Evolutionary conservation across 2,329 filamentous ascomycete species (phyloP).

Genomic region (Claviceps sp.): DNA sequence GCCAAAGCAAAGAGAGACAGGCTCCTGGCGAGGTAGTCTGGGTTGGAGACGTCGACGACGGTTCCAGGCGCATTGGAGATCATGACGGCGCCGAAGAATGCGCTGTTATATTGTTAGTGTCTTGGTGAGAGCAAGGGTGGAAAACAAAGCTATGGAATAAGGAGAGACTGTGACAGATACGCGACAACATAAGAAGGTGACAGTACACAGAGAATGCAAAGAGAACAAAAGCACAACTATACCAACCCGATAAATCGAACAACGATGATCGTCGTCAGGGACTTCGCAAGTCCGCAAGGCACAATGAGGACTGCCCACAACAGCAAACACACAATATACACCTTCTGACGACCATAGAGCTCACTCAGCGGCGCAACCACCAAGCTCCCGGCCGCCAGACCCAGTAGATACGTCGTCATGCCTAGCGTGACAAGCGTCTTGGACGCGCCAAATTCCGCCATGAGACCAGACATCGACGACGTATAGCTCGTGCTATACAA

Average conservation of each 20-base stretch:
- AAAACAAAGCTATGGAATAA: background rate
- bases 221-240: background rate
- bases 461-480: slow-evolving; percentile 54
- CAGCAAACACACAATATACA: slow-evolving; percentile 54
- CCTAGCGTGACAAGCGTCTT: slow-evolving; percentile 57
- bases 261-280: slow-evolving; percentile 54
- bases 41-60: slow-evolving; percentile 69
- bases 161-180: too few relatives aligned
- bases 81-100: slow-evolving; percentile 57
- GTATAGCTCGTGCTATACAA: slow-evolving; percentile 72
- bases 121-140: background rate
- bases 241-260: slow-evolving; percentile 57
- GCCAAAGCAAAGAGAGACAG: slow-evolving; percentile 59
- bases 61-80: slow-evolving; percentile 74
- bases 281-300: slow-evolving; percentile 56
- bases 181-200: background rate
- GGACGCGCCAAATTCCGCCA: slow-evolving; percentile 47
- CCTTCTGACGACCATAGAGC: slow-evolving; percentile 52
- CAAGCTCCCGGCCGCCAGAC: slow-evolving; percentile 58
- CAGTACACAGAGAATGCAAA: slow-evolving; percentile 3
- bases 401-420: slow-evolving; percentile 65
- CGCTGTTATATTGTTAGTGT: slow-evolving; percentile 7
- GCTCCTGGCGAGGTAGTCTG: slow-evolving; percentile 69
- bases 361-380: slow-evolving; percentile 63
- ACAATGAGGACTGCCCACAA: slow-evolving; percentile 57